Evolutionary conservation across 768 basidiomycete species (phyloP), one percentile per base, ranked within the genome.

Genomic region (Sarcodon aspratus): DNA sequence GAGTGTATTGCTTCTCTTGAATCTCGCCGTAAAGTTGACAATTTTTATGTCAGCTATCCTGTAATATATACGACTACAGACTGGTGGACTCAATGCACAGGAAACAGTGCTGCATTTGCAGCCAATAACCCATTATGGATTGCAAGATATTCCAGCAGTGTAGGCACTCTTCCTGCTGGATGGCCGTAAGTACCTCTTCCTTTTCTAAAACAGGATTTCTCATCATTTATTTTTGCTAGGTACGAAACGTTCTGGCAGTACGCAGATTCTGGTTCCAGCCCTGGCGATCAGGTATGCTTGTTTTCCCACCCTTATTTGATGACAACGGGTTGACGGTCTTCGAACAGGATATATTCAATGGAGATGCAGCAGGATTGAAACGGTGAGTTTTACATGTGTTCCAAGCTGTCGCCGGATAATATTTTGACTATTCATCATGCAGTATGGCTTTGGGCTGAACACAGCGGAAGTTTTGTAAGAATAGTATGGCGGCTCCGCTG

Each of bases 41-140:
- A 5, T 27, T 27, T 27, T 27, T 3, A 27, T 27, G 5, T 9
- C 43, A 34, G 17, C 13, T 17, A 38, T 13, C 33, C 48, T 74
- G 76, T 76, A 36, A 79, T 82, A 49, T 82, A 82, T 54, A 76
- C 76, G 31, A 79, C 75, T 3, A 80, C 78, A 9, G 66, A 73
- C 58, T 84, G 82, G 82, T 85, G 82, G 82, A 74, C 55, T 9
- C 70, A 68, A 8, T 85, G 82, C 60, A 84, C 82, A 2, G 79
- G 75, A 0, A 76, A 80, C 59, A 76, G 70, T 48, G 63, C 66
- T 11, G 63, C 62, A 4, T 83, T 84, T 52, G 70, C 58, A 1
- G 48, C 56, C 3, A 71, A 64, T 48, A 80, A 74, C 57, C 78
- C 80, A 3, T 65, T 85, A 2, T 82, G 78, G 79, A 69, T 83